These are phyloP conservation scores for Penicillium sp. DNA, from an alignment of 2,329 filamentous ascomycete genomes.

Conservation along the genomic window DNA sequence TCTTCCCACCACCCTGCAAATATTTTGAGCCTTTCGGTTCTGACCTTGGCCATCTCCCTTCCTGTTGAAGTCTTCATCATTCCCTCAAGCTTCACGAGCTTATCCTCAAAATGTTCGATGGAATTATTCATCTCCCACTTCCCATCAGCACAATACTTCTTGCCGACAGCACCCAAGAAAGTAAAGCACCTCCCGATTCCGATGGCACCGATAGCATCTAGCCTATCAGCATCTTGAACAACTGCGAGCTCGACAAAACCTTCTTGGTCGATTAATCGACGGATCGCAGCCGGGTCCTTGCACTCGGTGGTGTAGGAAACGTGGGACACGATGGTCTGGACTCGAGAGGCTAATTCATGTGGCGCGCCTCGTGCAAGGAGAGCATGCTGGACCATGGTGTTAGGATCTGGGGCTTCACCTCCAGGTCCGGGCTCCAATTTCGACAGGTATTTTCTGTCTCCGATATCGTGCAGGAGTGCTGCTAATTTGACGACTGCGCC, in stretches of 20 bases:
- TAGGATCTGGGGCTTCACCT: conserved; percentile 29
- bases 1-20: conserved; percentile 59
- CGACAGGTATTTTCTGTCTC: conserved; percentile 76
- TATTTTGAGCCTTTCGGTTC: conserved; percentile 50
- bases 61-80: conserved; percentile 63
- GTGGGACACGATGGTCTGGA: conserved; percentile 72
- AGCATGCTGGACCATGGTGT: conserved; percentile 30
- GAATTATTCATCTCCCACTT: conserved; percentile 60
- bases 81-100: conserved; percentile 65
- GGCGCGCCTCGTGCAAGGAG: conserved; percentile 52
- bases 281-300: conserved; percentile 60
- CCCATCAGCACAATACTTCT: conserved; percentile 25
- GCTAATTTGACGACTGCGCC: conserved; percentile 64
- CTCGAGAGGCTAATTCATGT: conserved; percentile 59
- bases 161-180: conserved; percentile 64
- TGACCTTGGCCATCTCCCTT: conserved; percentile 49
- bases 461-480: conserved; percentile 83
- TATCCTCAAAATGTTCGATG: conserved; percentile 75
- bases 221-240: conserved; percentile 87
- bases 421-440: conserved; percentile 25
- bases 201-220: conserved; percentile 88
- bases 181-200: conserved; percentile 79
- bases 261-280: conserved; percentile 57
- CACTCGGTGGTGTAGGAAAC: conserved; percentile 79
- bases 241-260: conserved; percentile 73